Evolutionary conservation across 352 stramenopile species (phyloP).

Genomic region (Globisporangium paroecandrum): DNA sequence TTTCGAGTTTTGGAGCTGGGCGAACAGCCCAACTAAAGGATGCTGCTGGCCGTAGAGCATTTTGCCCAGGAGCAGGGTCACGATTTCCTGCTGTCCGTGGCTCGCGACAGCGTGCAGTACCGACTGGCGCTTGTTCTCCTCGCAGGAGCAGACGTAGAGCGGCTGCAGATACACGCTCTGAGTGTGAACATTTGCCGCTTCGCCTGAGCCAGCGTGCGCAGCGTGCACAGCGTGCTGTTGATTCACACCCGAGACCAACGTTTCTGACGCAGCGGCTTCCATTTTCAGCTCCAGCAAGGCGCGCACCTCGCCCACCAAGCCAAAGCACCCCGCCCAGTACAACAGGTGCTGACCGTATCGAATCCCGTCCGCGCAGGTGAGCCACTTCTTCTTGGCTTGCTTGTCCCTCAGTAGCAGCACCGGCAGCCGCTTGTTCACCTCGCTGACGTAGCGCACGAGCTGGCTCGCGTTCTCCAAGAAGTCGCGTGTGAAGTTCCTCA

Average conservation of each 20-base stretch:
- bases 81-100: conserved; percentile 51
- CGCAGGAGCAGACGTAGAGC: conserved; percentile 63
- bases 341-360: conserved; percentile 76
- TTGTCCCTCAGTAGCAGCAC: conserved; percentile 19
- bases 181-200: not conserved
- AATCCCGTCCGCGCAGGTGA: conserved; percentile 38
- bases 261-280: conserved; percentile 10
- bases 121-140: conserved; percentile 60
- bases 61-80: conserved; percentile 44
- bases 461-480: conserved; percentile 45
- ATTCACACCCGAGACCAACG: not conserved
- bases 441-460: conserved; percentile 45
- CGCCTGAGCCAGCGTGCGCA: not conserved
- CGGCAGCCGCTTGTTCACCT: conserved; percentile 59
- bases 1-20: not conserved
- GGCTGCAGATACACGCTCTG: conserved; percentile 28
- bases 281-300: conserved; percentile 42
- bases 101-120: conserved; percentile 57
- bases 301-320: conserved; percentile 47
- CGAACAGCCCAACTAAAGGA: not conserved
- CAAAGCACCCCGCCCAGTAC: conserved; percentile 74
- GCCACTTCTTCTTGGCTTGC: conserved; percentile 19
- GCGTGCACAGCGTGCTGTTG: not conserved
- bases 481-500: conserved; percentile 48
- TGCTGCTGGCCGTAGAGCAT: conserved; percentile 44